Base-by-base conservation (phyloP, 768 basidiomycete genomes). In the Mycena epipterygia region DNA sequence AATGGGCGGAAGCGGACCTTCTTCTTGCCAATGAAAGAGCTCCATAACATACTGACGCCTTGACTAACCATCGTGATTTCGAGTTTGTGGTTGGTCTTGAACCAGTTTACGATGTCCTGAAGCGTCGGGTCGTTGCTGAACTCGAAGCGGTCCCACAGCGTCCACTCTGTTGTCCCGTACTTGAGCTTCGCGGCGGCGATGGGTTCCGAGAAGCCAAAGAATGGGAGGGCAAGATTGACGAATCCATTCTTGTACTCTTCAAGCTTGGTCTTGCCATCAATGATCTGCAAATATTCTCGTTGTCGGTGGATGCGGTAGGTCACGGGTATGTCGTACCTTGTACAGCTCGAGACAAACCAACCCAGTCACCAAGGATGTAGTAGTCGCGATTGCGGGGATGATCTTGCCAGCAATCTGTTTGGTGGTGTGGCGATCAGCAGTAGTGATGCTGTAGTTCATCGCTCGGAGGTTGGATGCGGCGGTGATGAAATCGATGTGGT, bases 371-470 rank as follows among this genome's bases (percentile, higher is more conserved):
- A 98, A 89, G 21, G 96, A 92, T 1, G 98, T 99, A 5, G 97
- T 98, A 7, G 97, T 99, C n/a, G 97, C 97, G 77, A 99, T 98
- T 25, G 98, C 98, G 67, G 98, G 98, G 73, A 99, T 99, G 78
- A 99, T 99, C 87, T 99, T 99, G 56, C 98, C 97, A 17, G 97
- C 97, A 77, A 98, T 97, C 81, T 96, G 94, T 85, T 99, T 99
- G 46, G 98, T 99, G 59, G 91, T 88, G 83, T 99, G 97, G 60
- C 91, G 89, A 81, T 97, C 95, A 17, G 97, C 95, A 23, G 88
- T 83, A 56, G 88, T 87, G 77, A 99, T 99, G 68, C 85, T 92
- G 83, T 99, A 99, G 83, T 99, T 99, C 84, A 90, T 88, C 8
- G 98, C 98, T 39, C 98, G 94, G 62, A 98, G 87, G 84, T 99